Conservation (phyloP, 2,329 filamentous ascomycete genomes). For the Bisporella sp. region DNA sequence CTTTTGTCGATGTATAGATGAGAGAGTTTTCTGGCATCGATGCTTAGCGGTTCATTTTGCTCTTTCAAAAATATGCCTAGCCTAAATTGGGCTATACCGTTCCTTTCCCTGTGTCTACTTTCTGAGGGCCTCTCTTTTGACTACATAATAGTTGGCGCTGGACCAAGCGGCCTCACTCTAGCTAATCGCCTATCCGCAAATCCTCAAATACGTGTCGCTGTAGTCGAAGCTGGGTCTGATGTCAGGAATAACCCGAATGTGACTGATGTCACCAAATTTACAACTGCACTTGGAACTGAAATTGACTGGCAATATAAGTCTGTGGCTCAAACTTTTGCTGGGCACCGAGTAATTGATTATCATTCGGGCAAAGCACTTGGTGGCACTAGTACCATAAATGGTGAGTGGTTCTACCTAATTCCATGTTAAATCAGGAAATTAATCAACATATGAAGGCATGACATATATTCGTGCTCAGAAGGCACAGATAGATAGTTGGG, state of each 20-base stretch:
- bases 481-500: slow-evolving; percentile 37
- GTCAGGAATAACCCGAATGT: slow-evolving; percentile 12
- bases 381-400: slow-evolving; percentile 17
- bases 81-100: neutral
- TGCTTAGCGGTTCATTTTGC: neutral
- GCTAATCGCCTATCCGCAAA: slow-evolving; percentile 16
- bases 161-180: slow-evolving; percentile 14
- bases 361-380: slow-evolving; percentile 13
- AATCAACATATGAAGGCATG: slow-evolving; percentile 29
- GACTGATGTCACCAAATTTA: slow-evolving; percentile 9
- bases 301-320: slow-evolving; percentile 17
- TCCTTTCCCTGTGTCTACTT: neutral
- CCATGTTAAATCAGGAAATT: slow-evolving; percentile 21
- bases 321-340: slow-evolving; percentile 9
- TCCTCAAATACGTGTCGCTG: slow-evolving; percentile 11
- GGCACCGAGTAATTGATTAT: slow-evolving; percentile 3
- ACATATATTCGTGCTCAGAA: slow-evolving; percentile 13
- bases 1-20: too few species aligned
- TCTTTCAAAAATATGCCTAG: neutral
- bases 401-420: slow-evolving; percentile 14
- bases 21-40: too few species aligned
- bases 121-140: slow-evolving; percentile 4
- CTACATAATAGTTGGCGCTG: slow-evolving; percentile 14
- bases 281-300: slow-evolving; percentile 4
- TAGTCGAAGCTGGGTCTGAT: slow-evolving; percentile 17